phyloP scores from a whole-genome alignment of 1,284 basidiomycete species.

The Pascua sp. region DNA sequence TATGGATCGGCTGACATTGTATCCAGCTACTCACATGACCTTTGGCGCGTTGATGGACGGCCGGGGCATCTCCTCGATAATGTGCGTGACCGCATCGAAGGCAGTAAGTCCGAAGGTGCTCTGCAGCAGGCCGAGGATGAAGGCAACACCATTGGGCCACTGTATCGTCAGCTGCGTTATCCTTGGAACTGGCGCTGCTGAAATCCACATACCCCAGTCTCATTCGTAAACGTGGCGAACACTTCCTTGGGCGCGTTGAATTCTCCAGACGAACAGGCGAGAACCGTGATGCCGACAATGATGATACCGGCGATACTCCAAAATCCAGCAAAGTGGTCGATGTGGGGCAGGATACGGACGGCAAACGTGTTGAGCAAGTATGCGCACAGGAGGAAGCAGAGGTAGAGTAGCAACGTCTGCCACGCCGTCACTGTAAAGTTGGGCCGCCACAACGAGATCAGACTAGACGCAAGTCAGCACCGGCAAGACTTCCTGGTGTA shows the following conservation, averaged over 20 bases:
- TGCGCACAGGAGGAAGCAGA: conserved; percentile 6
- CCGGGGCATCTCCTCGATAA: conserved; percentile 44
- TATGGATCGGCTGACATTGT: no score
- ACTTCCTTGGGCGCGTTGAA: conserved; percentile 44
- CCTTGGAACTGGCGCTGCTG: conserved; percentile 10
- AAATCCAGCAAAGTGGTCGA: conserved; percentile 29
- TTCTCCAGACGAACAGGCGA: conserved; percentile 15
- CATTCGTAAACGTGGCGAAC: conserved; percentile 43
- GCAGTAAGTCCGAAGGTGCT: conserved; percentile 13
- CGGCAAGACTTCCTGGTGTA: no score
- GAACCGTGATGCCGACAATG: conserved; percentile 35
- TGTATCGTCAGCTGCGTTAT: conserved; percentile 10
- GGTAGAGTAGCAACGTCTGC: conserved; percentile 16
- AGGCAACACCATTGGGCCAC: conserved; percentile 35
- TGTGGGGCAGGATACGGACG: conserved; percentile 11
- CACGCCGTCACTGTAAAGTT: conserved; percentile 5
- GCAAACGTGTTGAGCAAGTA: conserved; percentile 16
- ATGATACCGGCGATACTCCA: conserved; percentile 39
- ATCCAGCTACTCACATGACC: conserved; percentile 25
- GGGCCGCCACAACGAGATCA: conserved; percentile 8
- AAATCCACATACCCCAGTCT: conserved; percentile 12
- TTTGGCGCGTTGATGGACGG: conserved; percentile 36
- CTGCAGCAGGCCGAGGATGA: conserved; percentile 47
- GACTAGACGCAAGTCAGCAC: background rate
- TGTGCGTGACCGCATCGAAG: conserved; percentile 38